Evolutionary conservation across 2,329 filamentous ascomycete species (phyloP), one percentile per base, ranked within the genome.

Genomic region (Cladophialophora immunda): DNA sequence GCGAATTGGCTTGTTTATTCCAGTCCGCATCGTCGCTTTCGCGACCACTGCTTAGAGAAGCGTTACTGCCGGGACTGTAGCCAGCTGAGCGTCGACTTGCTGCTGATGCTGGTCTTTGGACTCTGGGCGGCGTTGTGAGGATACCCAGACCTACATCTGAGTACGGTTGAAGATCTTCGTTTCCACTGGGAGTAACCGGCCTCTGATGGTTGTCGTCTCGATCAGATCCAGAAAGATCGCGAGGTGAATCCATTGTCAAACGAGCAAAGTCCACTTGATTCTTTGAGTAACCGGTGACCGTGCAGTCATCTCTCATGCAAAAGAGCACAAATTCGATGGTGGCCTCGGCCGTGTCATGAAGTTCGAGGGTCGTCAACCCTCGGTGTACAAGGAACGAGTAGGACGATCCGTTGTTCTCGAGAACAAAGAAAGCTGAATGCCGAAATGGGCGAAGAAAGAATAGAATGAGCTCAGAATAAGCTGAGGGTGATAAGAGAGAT

Each of bases 61-160:
- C 8, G 45, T 27, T 50, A 22, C 45, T 25, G 3, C 2, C 3
- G 17, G 50, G 52, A 19, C 50, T 52, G 25, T 19, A 22, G 2
- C 25, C 6, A 15, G 60, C 25, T 19, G 54, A 58, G 29, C 50
- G 63, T 34, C 63, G 29, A 17, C 57, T 55, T 41, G 63, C 45
- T 60, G 62, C 41, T 57, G 41, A 60, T 19, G 34, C 53, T 34
- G 66, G 62, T 54, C 58, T 58, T 27, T 11, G 30, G 7, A 45
- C 25, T 58, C 52, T 65, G 22, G 29, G 58, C 3, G 66, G 58
- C 19, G 65, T 58, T 15, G 53, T 61, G 15, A 65, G 19, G 34
- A 19, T 15, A 15, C 38, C 57, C 3, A 41, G 13, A 34, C 66
- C 66, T 22, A 58, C n/a, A n/a, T 19, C 38, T 53, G 62, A 32